Conservation (phyloP, 2,329 filamentous ascomycete genomes). For the Didymella glomerata region DNA sequence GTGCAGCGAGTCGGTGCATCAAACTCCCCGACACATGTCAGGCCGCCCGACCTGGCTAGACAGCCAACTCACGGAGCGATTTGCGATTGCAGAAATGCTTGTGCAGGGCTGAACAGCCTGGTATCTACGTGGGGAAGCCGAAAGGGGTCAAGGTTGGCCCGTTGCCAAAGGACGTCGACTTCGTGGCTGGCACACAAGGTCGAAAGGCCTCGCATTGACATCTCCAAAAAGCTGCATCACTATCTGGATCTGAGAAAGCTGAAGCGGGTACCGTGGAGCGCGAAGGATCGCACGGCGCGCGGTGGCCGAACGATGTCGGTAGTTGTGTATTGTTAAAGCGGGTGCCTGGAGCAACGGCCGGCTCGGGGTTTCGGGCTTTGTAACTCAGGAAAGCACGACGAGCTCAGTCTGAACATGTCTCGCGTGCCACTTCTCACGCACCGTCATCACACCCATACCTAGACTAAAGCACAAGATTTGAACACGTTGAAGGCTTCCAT, state of each 20-base stretch:
- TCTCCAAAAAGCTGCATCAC: not conserved
- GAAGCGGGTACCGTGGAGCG: slow-evolving; percentile 6
- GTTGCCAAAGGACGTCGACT: not conserved
- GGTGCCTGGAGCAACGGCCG: not conserved
- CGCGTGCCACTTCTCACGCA: not conserved
- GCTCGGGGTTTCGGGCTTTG: slow-evolving; percentile 6
- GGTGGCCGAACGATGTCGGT: slow-evolving; percentile 1
- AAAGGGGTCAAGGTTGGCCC: not conserved
- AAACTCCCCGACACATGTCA: not conserved
- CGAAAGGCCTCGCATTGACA: not conserved
- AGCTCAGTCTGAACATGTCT: slow-evolving; percentile 4
- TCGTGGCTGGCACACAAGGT: not conserved
- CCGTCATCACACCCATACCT: not conserved
- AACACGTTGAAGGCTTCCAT: not conserved
- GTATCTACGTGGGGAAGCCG: not conserved
- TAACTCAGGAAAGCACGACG: not conserved
- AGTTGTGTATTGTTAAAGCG: not conserved
- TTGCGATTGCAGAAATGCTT: not conserved
- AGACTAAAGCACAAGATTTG: not conserved
- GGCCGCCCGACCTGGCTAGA: not conserved
- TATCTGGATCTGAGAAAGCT: not conserved
- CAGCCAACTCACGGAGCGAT: not conserved
- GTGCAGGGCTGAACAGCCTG: not conserved
- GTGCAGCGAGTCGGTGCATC: not conserved
- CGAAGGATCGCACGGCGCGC: not conserved